Evolutionary conservation across 257 asterid species (phyloP).

Genomic region (Solanum neorickii): DNA sequence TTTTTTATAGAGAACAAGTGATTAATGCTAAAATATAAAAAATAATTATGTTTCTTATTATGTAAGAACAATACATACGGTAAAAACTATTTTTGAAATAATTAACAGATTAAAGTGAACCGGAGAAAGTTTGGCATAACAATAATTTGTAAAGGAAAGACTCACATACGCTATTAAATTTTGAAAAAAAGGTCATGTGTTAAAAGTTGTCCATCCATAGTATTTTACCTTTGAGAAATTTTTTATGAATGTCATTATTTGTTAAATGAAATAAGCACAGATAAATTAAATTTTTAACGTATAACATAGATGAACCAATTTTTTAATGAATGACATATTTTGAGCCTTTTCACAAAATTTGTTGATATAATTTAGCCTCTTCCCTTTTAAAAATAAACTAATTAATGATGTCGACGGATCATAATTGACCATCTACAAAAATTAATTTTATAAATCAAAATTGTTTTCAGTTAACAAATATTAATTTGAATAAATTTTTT

Average conservation of each 20-base stretch:
- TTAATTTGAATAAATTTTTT: too few relatives aligned
- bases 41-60: too few relatives aligned
- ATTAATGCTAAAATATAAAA: too few relatives aligned
- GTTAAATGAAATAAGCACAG: too few relatives aligned
- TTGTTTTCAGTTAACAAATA: too few relatives aligned
- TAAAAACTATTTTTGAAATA: not conserved
- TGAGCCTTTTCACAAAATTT: not conserved
- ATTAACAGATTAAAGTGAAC: too few relatives aligned
- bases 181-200: not conserved
- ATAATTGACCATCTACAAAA: not conserved
- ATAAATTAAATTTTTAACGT: too few relatives aligned
- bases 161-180: too few relatives aligned
- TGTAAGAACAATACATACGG: not conserved
- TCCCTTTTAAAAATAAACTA: too few relatives aligned
- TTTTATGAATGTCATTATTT: not conserved
- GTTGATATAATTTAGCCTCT: not conserved
- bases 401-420: not conserved
- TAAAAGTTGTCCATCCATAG: not conserved
- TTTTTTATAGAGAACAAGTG: too few relatives aligned
- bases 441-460: too few relatives aligned
- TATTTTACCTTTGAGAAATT: too few relatives aligned
- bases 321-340: not conserved
- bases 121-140: not conserved
- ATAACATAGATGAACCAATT: not conserved
- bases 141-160: not conserved